A percentile compares a stretch with the other conserved stretches of the same genome.
phyloP scores from a whole-genome alignment of 176 grass and related monocot species.

The Poa annua region DNA sequence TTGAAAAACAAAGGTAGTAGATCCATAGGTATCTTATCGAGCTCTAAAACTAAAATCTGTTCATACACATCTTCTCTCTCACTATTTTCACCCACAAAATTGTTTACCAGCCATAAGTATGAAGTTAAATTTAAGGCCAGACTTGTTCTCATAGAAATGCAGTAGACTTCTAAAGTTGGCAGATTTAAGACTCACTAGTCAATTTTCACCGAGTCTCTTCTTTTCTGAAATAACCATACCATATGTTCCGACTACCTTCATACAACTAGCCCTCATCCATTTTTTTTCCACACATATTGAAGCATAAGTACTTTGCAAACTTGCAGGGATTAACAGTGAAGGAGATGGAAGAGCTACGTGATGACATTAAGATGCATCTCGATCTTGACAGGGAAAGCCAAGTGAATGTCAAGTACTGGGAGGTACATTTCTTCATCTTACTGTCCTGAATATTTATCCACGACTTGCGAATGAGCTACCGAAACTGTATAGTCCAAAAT shows the following conservation, averaged over 20 bases:
- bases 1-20: too few species aligned
- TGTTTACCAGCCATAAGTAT: not conserved
- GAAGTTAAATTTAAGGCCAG: not conserved
- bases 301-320: slow-evolving; percentile 38
- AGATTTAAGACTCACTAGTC: not conserved
- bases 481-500: slow-evolving; percentile 16
- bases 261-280: not conserved
- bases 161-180: not conserved
- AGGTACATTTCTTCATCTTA: slow-evolving; percentile 61
- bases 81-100: slow-evolving; percentile 9
- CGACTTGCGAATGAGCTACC: slow-evolving; percentile 32
- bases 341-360: slow-evolving; percentile 90
- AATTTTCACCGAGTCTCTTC: not conserved
- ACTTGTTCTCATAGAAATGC: slow-evolving; percentile 6
- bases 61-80: slow-evolving; percentile 12
- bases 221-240: slow-evolving; percentile 14
- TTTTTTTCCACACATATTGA: slow-evolving; percentile 29
- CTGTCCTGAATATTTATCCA: slow-evolving; percentile 21
- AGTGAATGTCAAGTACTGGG: slow-evolving; percentile 87
- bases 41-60: not conserved
- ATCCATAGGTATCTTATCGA: slow-evolving; percentile 30
- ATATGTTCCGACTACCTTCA: not conserved
- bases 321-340: slow-evolving; percentile 83
- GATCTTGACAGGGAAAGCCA: slow-evolving; percentile 82
- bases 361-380: slow-evolving; percentile 98